Evolutionary conservation across 2,329 filamentous ascomycete genomes (phyloP).

Genomic region (Purpureocillium takamizusanense): DNA sequence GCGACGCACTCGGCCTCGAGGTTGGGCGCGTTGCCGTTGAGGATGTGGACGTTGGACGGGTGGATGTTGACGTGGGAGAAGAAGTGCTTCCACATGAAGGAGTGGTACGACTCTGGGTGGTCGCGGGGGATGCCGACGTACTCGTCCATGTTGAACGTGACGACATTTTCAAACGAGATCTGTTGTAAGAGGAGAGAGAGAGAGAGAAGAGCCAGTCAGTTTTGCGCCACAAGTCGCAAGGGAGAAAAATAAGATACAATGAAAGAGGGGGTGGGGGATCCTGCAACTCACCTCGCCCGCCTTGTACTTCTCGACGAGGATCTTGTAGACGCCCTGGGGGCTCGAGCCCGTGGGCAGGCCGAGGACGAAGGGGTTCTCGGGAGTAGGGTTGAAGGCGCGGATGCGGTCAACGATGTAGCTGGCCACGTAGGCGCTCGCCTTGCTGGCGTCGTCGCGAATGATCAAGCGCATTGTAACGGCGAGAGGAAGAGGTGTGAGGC

Average conservation of each 20-base stretch:
- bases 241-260: too few relatives aligned
- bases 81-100: slow-evolving; percentile 90
- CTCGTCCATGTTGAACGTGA: slow-evolving; percentile 93
- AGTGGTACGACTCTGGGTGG: slow-evolving; percentile 80
- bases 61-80: slow-evolving; percentile 78
- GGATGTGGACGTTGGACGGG: slow-evolving; percentile 75
- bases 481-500: slow-evolving; percentile 11
- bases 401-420: slow-evolving; percentile 79
- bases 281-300: slow-evolving; percentile 42
- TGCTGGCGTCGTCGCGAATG: slow-evolving; percentile 62
- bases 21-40: slow-evolving; percentile 71
- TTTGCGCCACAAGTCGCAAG: too few relatives aligned
- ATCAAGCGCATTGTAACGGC: slow-evolving; percentile 64
- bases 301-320: slow-evolving; percentile 64
- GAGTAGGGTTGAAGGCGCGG: slow-evolving; percentile 64
- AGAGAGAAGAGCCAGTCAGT: too few relatives aligned
- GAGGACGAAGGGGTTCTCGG: slow-evolving; percentile 68
- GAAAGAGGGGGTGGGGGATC: too few relatives aligned
- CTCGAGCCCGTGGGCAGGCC: slow-evolving; percentile 78
- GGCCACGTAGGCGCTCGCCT: slow-evolving; percentile 67
- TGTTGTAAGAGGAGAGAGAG: slow-evolving; percentile 20
- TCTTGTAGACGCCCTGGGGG: slow-evolving; percentile 68
- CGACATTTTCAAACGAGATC: slow-evolving; percentile 79
- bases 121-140: slow-evolving; percentile 78
- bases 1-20: slow-evolving; percentile 67